phyloP scores from a whole-genome alignment of 805 yeast genomes.

The Candida chauliodis region DNA sequence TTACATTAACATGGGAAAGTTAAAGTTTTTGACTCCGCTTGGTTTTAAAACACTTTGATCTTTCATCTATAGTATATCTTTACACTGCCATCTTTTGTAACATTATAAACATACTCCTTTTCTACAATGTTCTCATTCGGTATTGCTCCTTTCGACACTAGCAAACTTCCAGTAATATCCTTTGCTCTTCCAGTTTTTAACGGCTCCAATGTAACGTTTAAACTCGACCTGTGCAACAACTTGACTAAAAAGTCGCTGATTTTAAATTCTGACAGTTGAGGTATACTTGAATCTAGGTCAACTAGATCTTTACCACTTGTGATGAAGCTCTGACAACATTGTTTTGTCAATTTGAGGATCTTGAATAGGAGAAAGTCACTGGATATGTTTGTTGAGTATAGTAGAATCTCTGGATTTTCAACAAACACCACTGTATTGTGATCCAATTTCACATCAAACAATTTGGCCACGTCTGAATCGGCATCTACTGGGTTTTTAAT shows the following conservation, averaged over 20 bases:
- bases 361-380: slow-evolving; percentile 32
- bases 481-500: slow-evolving; percentile 22
- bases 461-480: slow-evolving; percentile 11
- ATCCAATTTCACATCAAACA: slow-evolving; percentile 10
- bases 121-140: slow-evolving; percentile 41
- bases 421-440: slow-evolving; percentile 31
- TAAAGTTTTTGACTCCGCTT: no score
- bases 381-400: slow-evolving; percentile 38
- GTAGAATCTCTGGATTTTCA: slow-evolving; percentile 46
- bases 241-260: slow-evolving; percentile 46
- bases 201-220: slow-evolving; percentile 60
- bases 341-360: slow-evolving; percentile 29
- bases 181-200: slow-evolving; percentile 77
- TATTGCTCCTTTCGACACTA: slow-evolving; percentile 55
- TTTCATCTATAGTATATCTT: slow-evolving; percentile 45
- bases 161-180: slow-evolving; percentile 73
- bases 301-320: slow-evolving; percentile 35
- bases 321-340: slow-evolving; percentile 32
- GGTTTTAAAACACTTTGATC: no score
- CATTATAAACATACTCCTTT: slow-evolving; percentile 59
- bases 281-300: slow-evolving; percentile 19
- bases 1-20: no score
- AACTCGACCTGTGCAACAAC: slow-evolving; percentile 47
- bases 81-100: slow-evolving; percentile 51
- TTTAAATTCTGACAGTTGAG: slow-evolving; percentile 34